These are phyloP conservation scores for Fusarium sp. DNA, from an alignment of 2,329 filamentous ascomycete genomes.

Conservation along the genomic window DNA sequence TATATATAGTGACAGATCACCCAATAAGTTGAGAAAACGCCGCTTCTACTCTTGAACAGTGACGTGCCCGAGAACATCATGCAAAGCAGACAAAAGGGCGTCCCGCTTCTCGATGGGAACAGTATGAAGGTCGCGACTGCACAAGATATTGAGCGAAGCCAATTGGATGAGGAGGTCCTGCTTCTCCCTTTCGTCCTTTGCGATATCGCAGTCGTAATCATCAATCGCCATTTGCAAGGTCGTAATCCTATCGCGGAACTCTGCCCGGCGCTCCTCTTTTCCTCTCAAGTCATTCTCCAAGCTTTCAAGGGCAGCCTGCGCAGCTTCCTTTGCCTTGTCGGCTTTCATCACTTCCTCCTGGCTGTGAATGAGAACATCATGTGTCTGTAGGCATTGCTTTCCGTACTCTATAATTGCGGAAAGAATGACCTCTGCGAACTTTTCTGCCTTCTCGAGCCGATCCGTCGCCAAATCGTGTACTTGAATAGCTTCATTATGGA, in stretches of 20 bases:
- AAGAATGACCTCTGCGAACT: not conserved
- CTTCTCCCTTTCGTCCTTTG: not conserved
- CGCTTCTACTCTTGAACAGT: too few relatives aligned
- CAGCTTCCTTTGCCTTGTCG: not conserved
- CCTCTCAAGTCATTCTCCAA: not conserved
- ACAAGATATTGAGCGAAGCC: not conserved
- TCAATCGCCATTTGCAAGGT: not conserved
- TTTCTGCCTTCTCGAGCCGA: not conserved
- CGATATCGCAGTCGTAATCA: not conserved
- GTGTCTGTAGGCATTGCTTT: not conserved
- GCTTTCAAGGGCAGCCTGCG: not conserved
- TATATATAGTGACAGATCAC: too few relatives aligned
- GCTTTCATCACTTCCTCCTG: not conserved
- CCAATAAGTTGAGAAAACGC: too few relatives aligned
- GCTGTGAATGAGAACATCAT: not conserved
- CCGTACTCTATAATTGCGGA: not conserved
- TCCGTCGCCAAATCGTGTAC: not conserved
- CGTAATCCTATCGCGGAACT: not conserved
- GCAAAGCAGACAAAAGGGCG: not conserved
- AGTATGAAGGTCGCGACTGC: not conserved
- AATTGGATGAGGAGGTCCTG: not conserved
- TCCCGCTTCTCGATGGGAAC: not conserved
- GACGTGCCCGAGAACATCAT: not conserved
- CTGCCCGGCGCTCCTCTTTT: not conserved
- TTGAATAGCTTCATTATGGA: not conserved